A percentile compares a stretch with the other conserved stretches of the same genome.
These are phyloP conservation scores for Teunomyces gatunensis DNA, from an alignment of 805 yeast genomes.

Conservation along the genomic window DNA sequence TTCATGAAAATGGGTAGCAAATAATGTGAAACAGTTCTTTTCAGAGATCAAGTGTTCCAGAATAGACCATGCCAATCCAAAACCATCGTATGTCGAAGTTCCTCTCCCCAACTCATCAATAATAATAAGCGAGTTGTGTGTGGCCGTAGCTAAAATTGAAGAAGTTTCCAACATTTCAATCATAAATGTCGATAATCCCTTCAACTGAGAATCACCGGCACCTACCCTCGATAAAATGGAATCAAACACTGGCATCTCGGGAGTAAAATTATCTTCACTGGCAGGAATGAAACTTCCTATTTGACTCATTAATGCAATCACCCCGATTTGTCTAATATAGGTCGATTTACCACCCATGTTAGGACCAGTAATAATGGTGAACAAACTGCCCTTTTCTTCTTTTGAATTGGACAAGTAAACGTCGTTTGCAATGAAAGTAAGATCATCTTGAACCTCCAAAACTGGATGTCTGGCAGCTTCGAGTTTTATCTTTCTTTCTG, in stretches of 20 bases:
- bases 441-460: slow-evolving; percentile 86
- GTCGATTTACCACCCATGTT: slow-evolving; percentile 98
- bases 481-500: slow-evolving; percentile 50
- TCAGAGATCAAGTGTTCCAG: slow-evolving; percentile 76
- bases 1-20: slow-evolving; percentile 98
- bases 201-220: slow-evolving; percentile 95
- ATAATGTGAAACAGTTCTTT: slow-evolving; percentile 74
- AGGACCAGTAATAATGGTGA: slow-evolving; percentile 89
- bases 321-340: slow-evolving; percentile 86
- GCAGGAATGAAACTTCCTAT: slow-evolving; percentile 86
- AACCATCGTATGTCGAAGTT: slow-evolving; percentile 87
- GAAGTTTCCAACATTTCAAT: slow-evolving; percentile 96
- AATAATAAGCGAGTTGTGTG: slow-evolving; percentile 74
- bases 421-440: slow-evolving; percentile 89
- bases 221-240: slow-evolving; percentile 96
- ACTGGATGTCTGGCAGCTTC: slow-evolving; percentile 92
- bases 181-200: slow-evolving; percentile 95
- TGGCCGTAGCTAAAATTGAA: slow-evolving; percentile 76
- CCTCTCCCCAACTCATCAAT: slow-evolving; percentile 97
- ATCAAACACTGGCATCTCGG: slow-evolving; percentile 83
- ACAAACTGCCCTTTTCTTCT: slow-evolving; percentile 50
- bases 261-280: slow-evolving; percentile 39
- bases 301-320: slow-evolving; percentile 81
- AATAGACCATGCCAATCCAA: slow-evolving; percentile 97
- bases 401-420: slow-evolving; percentile 52